Evolutionary conservation across 805 yeast species (phyloP), one percentile per base, ranked within the genome.

Genomic region (Teunomyces gatunensis): DNA sequence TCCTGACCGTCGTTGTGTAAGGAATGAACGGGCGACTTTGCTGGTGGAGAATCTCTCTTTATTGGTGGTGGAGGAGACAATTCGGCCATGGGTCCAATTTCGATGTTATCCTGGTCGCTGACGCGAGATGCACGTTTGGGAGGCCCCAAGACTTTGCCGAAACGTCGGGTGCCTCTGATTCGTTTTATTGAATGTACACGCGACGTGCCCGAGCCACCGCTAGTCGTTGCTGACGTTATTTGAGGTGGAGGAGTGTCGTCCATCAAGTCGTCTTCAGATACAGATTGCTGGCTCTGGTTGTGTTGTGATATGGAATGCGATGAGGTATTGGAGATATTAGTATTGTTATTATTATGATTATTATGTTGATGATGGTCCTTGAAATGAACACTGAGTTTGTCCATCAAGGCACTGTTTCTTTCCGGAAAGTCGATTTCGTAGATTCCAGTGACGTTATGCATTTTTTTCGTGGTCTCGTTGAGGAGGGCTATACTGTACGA

Each of bases 401-500:
- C 54, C 50, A 63, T 60, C 29, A 69, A 52, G 18, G 55, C 55
- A 28, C 46, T 51, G 17, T 42, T n/a, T 21, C 49, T 51, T 11
- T 63, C 61, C 5, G 69, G 68, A 44, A 67, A 64, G 49, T 68
- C 71, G 29, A 64, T 45, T 36, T 64, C 67, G 51, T 67, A 66
- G 20, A 64, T 54, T 2, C 70, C 69, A 4, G 68, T 63, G 17
- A 65, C 54, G 23, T 53, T 54, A 10, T 39, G 25, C 44, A 44
- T 39, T 23, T 23, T 47, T 13, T 35, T 25, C 36, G 32, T 40
- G 34, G 32, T 40, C n/a, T 71, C 75, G 35, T 75, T 71, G 33
- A 81, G 63, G 20, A 81, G 62, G 21, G 82, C 84, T 17, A 78
- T 68, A 32, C 83, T 79, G 56, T 80, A 82, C 5, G 80, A 73